Evolutionary conservation across 2,329 filamentous ascomycete species (phyloP).

Genomic region (Sporothrix brasiliensis): DNA sequence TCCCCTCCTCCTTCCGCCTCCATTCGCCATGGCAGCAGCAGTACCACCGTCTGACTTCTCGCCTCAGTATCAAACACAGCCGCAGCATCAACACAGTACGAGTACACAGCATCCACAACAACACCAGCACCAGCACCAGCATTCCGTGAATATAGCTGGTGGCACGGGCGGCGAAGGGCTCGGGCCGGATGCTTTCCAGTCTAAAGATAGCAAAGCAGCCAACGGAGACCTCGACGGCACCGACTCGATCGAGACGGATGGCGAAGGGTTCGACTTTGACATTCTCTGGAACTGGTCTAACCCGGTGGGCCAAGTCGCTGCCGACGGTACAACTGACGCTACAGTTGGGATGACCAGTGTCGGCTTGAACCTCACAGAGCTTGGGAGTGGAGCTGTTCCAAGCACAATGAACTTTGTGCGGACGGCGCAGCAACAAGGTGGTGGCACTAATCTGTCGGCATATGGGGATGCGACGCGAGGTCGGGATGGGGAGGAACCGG

Average conservation of each 20-base stretch:
- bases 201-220: background rate
- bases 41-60: background rate
- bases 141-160: background rate
- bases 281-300: slow-evolving; percentile 18
- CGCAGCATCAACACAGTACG: background rate
- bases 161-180: background rate
- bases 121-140: background rate
- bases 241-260: slow-evolving; percentile 25
- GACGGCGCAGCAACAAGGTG: background rate
- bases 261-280: slow-evolving; percentile 24
- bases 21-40: background rate
- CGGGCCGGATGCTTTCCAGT: background rate
- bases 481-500: background rate
- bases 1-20: background rate
- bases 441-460: background rate
- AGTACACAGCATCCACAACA: background rate
- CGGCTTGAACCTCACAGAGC: background rate
- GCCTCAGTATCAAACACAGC: background rate
- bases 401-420: slow-evolving; percentile 3
- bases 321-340: background rate
- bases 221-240: slow-evolving; percentile 7
- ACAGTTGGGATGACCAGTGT: background rate
- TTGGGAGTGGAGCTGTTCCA: background rate
- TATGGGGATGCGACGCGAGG: background rate
- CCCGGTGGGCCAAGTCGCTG: background rate